Evolutionary conservation across 192 early-diverging fungal species (phyloP), one percentile per base, ranked within the genome.

Genomic region (Bifiguratus adelaidae): DNA sequence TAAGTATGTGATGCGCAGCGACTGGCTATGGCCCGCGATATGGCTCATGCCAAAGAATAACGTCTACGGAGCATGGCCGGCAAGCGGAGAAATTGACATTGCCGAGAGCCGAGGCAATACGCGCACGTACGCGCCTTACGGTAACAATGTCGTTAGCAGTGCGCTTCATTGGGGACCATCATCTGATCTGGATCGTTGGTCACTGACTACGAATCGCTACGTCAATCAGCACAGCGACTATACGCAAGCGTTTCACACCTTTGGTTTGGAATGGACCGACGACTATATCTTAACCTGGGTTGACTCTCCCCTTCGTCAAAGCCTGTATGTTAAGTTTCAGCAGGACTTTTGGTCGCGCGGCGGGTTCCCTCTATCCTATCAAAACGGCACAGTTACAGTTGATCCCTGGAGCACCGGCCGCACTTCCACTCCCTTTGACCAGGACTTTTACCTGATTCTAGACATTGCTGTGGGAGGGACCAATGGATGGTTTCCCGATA

Each of bases 131-230:
- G 0, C 38, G 21, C 2, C 67, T 66, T 33, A 60, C 63, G 12
- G 15, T 40, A 32, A 51, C 73, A 33, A 55, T 49, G 4, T n/a
- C n/a, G 48, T 74, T 4, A 55, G 62, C 3, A 73, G 60, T 1
- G 81, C 76, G 23, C 41, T 82, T 7, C 80, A 82, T 29, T 82
- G 80, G 80, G 80, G 80, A 7, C 72, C 80, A 9, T 58, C 58
- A 13, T 57, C 32, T 22, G 54, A 58, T 21, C 44, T 63, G 30
- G 80, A 82, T 41, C 23, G 53, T 7, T 78, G 45, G 21, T 28
- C 34, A 15, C 30, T 61, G 50, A 82, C 80, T 25, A 55, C 7
- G 30, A 5, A 15, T 52, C 20, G 20, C 20, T 52, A 38, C 11
- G 19, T 9, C 20, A 42, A 13, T 25, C 13, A 15, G 12, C 7